Evolutionary conservation across 2,329 filamentous ascomycete genomes (phyloP), one percentile per base, ranked within the genome.

Genomic region (Hypocrella siamensis): DNA sequence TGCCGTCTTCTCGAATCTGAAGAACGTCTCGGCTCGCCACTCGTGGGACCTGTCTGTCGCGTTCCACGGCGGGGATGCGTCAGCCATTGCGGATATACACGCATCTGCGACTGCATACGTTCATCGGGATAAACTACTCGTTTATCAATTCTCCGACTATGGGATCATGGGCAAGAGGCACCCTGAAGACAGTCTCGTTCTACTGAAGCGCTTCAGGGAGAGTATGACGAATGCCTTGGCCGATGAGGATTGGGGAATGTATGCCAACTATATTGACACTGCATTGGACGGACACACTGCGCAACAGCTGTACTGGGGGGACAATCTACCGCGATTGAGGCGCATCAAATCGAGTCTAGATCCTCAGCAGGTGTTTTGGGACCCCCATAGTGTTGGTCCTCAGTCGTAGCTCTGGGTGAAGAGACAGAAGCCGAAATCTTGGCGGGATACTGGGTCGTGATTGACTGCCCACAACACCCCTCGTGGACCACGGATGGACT

Each of bases 261-360:
- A 70, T 38, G 50, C 62, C 40, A 70, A 70, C 51, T 70, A 70
- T 32, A 57, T 64, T 4, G 66, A 70, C 41, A 56, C 64, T 0
- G 55, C 49, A 27, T 51, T 67, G 35, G 52, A 54, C 42, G 51
- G 56, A n/a, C 51, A 51, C 2, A 53, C 53, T n/a, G 66, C 66
- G 3, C 58, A 65, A 38, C 44, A 58, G 36, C 44, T 63, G 38
- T 69, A 70, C 46, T 70, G 61, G 38, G 52, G 61, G 5, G 44
- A 44, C 30, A 61, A 48, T 31, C 42, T 61, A 17, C 42, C 47
- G 2, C 48, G 40, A 25, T 42, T 63, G 32, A 47, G 50, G 41
- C 30, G 44, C 30, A 45, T 62, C 30, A 64, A 63, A 50, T 44
- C 46, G 1, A 35, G 49, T 14, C 42, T 54, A 3, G 59, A 64